A percentile compares a stretch with the other conserved stretches of the same genome.
Conservation (phyloP, 345 rosid species). For the Turnera subulata region DNA sequence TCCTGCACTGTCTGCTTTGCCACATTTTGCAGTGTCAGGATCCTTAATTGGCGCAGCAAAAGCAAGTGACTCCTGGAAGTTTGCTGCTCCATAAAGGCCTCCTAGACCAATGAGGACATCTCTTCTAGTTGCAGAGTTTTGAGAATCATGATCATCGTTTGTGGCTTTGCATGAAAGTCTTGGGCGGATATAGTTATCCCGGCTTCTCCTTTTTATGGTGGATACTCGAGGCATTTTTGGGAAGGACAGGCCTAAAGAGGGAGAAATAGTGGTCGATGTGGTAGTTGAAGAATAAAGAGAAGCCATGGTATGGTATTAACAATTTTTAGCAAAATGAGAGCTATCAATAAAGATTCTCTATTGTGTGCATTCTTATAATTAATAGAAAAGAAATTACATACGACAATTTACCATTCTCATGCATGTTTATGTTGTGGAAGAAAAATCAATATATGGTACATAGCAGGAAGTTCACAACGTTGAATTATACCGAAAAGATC, state of each 20-base stretch:
- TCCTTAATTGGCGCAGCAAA: slow-evolving; percentile 35
- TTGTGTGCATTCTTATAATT: neutral
- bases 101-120: slow-evolving; percentile 52
- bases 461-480: slow-evolving; percentile 9
- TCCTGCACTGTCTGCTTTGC: slow-evolving; percentile 30
- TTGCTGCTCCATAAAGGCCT: slow-evolving; percentile 41
- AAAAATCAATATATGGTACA: slow-evolving; percentile 20
- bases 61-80: slow-evolving; percentile 29
- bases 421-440: neutral
- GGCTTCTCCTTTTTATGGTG: slow-evolving; percentile 7
- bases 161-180: slow-evolving; percentile 28
- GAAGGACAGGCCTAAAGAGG: neutral
- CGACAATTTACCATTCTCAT: no score
- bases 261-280: no score
- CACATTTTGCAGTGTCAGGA: slow-evolving; percentile 38
- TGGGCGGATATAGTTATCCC: neutral
- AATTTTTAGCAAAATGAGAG: neutral
- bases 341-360: slow-evolving; percentile 31
- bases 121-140: slow-evolving; percentile 33
- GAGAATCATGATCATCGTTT: slow-evolving; percentile 2
- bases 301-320: neutral
- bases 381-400: no score
- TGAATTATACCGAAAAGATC: no score
- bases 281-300: neutral
- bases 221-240: slow-evolving; percentile 25